Base-by-base conservation (phyloP, 331 rosid genomes). In the Acacia concinna region DNA sequence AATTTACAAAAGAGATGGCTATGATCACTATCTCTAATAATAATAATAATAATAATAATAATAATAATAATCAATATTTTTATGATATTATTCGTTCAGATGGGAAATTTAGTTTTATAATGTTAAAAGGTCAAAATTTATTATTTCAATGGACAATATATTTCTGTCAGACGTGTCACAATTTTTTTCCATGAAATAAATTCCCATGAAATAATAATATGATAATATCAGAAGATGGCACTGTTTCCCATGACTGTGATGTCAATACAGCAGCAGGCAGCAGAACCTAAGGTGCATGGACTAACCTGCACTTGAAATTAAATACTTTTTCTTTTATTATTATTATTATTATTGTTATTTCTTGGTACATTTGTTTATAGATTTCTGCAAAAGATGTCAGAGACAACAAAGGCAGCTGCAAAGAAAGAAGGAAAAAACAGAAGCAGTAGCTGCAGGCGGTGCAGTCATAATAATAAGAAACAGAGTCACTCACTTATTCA, bases 401-500 rank as follows among this genome's bases (percentile, higher is more conserved):
- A 87, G 85, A 90, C 98, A 89, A 86, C 99, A 89, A 86, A 54
- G 85, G 86, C 91, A 88, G 93, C 88, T 89, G 85, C 88, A 80
- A 84, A 82, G 85, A 85, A 84, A 84, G 86, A 90, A 81, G 86
- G 86, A 83, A 51, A 89, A 84, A 82, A 83, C 88, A 84, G 78
- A 93, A 94, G 87, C 51, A 68, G 73, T 38, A 68, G 52, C 34
- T 38, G 73, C 73, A 68, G 73, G 73, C 87, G 89, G 82, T 91
- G 90, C 92, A 93, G 92, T 87, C 90, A 93, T 93, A 89, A 90
- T 91, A 87, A 89, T 91, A 88, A 89, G 84, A 75, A 38, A 82
- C 96, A 89, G 91, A 80, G 80, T 78, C 83, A 38, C 75, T 47
- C 88, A 76, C 83, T 84, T 79, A 68, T 84, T 84, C 88, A 63